phyloP scores from a whole-genome alignment of 2,329 filamentous ascomycete species.

The Cryphonectria radicalis region DNA sequence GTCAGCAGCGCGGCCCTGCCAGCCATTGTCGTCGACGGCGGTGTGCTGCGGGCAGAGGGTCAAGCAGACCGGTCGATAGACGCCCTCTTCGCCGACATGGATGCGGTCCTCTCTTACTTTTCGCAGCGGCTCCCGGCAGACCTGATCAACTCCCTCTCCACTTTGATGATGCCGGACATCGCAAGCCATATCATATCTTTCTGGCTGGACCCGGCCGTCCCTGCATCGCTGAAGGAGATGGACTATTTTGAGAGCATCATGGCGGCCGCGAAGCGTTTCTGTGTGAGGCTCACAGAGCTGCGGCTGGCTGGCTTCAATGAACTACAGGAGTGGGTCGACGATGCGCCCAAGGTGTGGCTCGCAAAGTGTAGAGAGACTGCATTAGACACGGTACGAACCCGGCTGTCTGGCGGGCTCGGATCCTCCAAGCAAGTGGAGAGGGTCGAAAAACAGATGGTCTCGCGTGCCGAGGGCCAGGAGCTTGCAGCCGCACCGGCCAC shows the following conservation, averaged over 20 bases:
- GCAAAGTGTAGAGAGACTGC: conserved; percentile 79
- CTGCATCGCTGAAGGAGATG: conserved; percentile 73
- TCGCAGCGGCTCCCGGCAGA: conserved; percentile 56
- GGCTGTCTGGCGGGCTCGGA: conserved; percentile 68
- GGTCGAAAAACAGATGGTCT: conserved; percentile 81
- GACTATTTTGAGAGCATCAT: conserved; percentile 72
- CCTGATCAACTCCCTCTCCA: conserved; percentile 64
- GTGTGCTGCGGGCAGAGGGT: conserved; percentile 49
- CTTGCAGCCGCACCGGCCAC: conserved; percentile 51
- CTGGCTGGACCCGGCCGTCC: conserved; percentile 79
- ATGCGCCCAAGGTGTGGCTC: conserved; percentile 83
- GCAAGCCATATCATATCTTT: conserved; percentile 69
- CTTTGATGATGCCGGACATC: conserved; percentile 71
- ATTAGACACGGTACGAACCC: conserved; percentile 72
- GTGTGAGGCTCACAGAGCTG: conserved; percentile 61
- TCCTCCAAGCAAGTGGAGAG: conserved; percentile 74
- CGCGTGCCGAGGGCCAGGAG: conserved; percentile 67
- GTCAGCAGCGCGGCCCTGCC: conserved; percentile 41
- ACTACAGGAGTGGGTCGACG: conserved; percentile 78
- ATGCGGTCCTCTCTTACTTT: conserved; percentile 56
- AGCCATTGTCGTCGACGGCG: conserved; percentile 47
- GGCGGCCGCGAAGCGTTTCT: conserved; percentile 67
- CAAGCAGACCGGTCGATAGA: conserved; percentile 51
- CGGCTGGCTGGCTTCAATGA: conserved; percentile 66
- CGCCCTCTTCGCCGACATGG: conserved; percentile 58